Percentiles rank a stretch among this genome's conserved stretches.
Evolutionary conservation across 768 basidiomycete genomes (phyloP).

Genomic region (Gautieria morchelliformis): DNA sequence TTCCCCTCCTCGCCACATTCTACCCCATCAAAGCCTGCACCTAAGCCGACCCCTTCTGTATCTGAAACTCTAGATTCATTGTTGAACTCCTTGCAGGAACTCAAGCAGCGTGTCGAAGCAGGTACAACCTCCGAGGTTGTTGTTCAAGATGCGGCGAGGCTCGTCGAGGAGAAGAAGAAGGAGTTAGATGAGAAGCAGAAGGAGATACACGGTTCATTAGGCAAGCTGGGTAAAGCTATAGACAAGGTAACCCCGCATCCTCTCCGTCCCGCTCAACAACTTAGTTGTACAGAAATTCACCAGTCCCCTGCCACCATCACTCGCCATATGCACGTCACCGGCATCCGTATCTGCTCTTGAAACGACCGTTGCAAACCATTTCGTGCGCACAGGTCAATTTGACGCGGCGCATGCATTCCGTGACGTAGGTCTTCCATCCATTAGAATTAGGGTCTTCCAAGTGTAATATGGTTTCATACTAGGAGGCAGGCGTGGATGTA

Average conservation of each 20-base stretch:
- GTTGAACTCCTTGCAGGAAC: constrained; percentile 44
- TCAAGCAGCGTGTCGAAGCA: constrained; percentile 42
- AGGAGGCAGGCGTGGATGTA: constrained; percentile 65
- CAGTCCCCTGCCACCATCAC: constrained; percentile 57
- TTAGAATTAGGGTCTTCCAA: constrained; percentile 2
- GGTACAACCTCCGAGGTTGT: constrained; percentile 41
- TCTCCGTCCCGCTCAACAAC: constrained; percentile 7
- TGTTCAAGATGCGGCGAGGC: constrained; percentile 40
- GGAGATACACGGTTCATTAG: constrained; percentile 71
- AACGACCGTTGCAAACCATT: constrained; percentile 62
- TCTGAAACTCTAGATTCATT: constrained; percentile 56
- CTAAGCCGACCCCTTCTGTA: constrained; percentile 29
- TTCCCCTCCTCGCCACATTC: constrained; percentile 17
- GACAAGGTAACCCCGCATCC: constrained; percentile 62
- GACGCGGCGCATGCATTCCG: constrained; percentile 67
- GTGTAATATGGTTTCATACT: not conserved
- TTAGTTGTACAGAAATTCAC: constrained; percentile 31
- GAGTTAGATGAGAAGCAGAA: constrained; percentile 85
- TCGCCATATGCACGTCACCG: constrained; percentile 54
- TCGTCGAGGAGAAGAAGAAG: constrained; percentile 66
- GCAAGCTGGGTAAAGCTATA: constrained; percentile 72
- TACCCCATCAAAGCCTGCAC: constrained; percentile 38
- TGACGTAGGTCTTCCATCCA: constrained; percentile 34
- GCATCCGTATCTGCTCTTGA: constrained; percentile 54
- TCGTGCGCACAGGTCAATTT: constrained; percentile 76